Conservation (phyloP, 306 rosid species). For the Vigna hirtella region DNA sequence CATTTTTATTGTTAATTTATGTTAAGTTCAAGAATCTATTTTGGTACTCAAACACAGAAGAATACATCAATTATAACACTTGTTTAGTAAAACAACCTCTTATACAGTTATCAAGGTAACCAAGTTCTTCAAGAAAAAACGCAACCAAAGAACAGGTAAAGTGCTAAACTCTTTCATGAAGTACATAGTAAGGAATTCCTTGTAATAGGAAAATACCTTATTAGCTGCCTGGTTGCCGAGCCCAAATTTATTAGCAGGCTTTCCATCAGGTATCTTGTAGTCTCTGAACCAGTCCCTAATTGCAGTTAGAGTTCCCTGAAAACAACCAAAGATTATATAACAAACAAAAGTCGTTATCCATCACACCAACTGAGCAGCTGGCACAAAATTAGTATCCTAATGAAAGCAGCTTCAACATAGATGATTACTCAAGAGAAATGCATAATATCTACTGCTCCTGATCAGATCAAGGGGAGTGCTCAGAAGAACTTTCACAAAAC, state of each 20-base stretch:
- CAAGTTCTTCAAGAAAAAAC: neutral
- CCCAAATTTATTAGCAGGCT: constrained; percentile 96
- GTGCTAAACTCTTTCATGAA: constrained; percentile 14
- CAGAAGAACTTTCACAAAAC: neutral
- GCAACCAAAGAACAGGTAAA: neutral
- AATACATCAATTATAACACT: neutral
- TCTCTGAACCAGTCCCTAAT: constrained; percentile 97
- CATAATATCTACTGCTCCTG: neutral
- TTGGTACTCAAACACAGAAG: constrained; percentile 3
- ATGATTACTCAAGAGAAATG: neutral
- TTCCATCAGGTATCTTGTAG: constrained; percentile 97
- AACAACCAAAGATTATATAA: constrained; percentile 43
- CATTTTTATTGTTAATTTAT: neutral
- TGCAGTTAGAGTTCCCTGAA: constrained; percentile 91
- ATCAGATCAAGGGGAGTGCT: constrained; percentile 2
- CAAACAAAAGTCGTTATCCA: constrained; percentile 14
- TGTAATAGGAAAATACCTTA: constrained; percentile 62
- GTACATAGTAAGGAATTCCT: constrained; percentile 4
- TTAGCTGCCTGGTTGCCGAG: constrained; percentile 87
- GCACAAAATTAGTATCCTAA: constrained; percentile 9
- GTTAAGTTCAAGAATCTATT: constrained; percentile 5
- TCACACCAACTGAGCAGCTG: neutral
- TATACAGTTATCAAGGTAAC: constrained; percentile 20
- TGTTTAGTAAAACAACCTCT: constrained; percentile 2
- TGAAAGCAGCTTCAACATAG: neutral